These are phyloP conservation scores for Crithidia bombi DNA, from an alignment of 208 protist species.

Conservation along the genomic window DNA sequence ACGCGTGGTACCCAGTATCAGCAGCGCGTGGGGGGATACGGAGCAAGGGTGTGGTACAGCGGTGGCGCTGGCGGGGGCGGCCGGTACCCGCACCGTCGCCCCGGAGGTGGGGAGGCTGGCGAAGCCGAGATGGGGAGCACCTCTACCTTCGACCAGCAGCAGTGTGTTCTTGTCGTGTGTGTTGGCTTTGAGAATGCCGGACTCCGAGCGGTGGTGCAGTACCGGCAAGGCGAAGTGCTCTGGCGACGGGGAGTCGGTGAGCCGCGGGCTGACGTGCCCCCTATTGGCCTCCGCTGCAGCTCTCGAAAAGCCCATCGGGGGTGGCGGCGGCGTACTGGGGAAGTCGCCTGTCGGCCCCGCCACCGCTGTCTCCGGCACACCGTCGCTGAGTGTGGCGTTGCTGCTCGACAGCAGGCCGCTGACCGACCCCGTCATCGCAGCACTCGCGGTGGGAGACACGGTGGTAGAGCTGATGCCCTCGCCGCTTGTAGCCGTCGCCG, in stretches of 20 bases:
- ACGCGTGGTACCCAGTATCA: not conserved
- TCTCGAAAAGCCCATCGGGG: not conserved
- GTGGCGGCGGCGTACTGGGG: constrained; percentile 17
- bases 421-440: constrained; percentile 3
- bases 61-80: not conserved
- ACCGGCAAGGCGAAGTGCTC: constrained; percentile 20
- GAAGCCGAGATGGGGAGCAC: not conserved
- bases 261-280: not conserved
- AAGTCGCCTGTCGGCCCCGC: not conserved
- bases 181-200: not conserved
- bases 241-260: constrained; percentile 21
- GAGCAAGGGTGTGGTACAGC: not conserved
- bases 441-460: not conserved
- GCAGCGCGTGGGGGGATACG: constrained; percentile 15
- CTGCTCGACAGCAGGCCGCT: constrained; percentile 12
- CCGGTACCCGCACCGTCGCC: not conserved
- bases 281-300: not conserved
- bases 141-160: not conserved
- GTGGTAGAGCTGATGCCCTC: not conserved
- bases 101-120: not conserved
- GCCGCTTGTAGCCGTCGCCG: not conserved
- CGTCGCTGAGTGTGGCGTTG: constrained; percentile 20
- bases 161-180: not conserved
- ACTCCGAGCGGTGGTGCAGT: constrained; percentile 5
- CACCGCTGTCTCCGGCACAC: not conserved